Evolutionary conservation across 202 grass and related monocot species (phyloP).

Genomic region (Miscanthus sacchariflorus): DNA sequence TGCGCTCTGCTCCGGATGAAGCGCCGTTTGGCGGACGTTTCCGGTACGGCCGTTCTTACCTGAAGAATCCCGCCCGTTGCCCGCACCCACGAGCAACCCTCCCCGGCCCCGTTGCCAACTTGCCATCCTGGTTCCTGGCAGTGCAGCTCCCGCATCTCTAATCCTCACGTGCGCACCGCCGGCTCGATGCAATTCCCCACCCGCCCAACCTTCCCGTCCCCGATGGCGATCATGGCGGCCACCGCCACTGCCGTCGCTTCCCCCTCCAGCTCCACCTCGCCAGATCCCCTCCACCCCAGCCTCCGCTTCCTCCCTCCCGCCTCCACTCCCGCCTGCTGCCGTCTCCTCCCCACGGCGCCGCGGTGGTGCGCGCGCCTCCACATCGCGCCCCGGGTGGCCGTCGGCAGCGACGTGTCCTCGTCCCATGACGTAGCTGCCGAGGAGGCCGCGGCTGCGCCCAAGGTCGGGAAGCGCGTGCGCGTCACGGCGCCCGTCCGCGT

Average conservation of each 20-base stretch:
- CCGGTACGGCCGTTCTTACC: no score
- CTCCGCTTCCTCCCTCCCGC: constrained; percentile 22
- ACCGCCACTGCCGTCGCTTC: constrained; percentile 40
- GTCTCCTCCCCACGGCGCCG: constrained; percentile 33
- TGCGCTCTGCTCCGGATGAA: no score
- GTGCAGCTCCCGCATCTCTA: background rate
- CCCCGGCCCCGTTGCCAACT: no score
- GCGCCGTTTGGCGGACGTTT: no score
- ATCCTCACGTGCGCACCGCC: constrained; percentile 48
- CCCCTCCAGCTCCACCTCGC: constrained; percentile 38
- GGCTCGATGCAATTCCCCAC: constrained; percentile 59
- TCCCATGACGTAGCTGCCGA: constrained; percentile 45
- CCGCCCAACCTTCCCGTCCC: constrained; percentile 50
- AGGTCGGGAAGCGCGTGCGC: constrained; percentile 78
- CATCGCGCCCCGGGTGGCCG: constrained; percentile 61
- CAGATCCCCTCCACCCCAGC: background rate
- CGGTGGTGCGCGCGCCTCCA: constrained; percentile 37
- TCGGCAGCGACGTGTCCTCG: constrained; percentile 57
- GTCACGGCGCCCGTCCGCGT: constrained; percentile 73
- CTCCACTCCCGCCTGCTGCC: constrained; percentile 32
- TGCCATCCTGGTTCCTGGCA: no score
- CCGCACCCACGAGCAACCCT: no score
- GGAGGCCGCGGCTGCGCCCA: constrained; percentile 60
- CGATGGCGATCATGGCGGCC: constrained; percentile 48
- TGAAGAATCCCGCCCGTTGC: no score